Base-by-base conservation (phyloP, 805 yeast genomes). In the Starmerella davenportii region DNA sequence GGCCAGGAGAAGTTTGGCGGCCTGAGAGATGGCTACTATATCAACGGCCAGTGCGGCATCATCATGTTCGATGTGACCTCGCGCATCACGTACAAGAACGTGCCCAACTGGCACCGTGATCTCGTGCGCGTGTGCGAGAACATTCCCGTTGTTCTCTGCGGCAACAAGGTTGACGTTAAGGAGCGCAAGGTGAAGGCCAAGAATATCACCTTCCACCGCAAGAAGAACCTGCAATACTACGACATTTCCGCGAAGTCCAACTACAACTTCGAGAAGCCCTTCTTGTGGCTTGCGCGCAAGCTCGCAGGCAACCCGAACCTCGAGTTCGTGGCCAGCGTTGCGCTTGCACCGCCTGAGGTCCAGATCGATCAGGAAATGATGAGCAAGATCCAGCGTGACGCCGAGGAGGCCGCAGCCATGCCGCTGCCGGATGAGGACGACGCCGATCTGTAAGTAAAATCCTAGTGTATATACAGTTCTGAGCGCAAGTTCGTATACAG, bases 61-160 rank as follows among this genome's bases (percentile, higher is more conserved):
- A 90, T 90, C 65, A 90, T 90, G 99, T 90, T 90, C 62, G 99
- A 90, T 66, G 98, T 90, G 48, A 90, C 99, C 47, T 84, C 96
- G 38, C 85, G 99, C 73, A 87, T 90, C 69, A 90, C 98, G 53
- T 90, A 90, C 72, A 90, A 90, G 73, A 90, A 90, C 67, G 99
- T 90, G 62, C 98, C 99, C 64, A 92, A 90, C 80, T 90, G 99
- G 99, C 95, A 92, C 78, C 79, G 98, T 70, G 99, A 90, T 67
- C 74, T 90, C 61, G 95, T 90, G 49, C 82, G 99, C 70, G 99
- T 90, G 49, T 90, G 99, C 71, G 99, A 90, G 70, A 90, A 87
- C 76, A 90, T 90, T 56, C 99, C 99, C 57, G 90, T 90, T 57
- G 99, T 90, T 45, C 72, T 90, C 52, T 82, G 95, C 71, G 99